Base-by-base conservation (phyloP, 2,329 filamentous ascomycete species). In the Aspergillus uvarum region DNA sequence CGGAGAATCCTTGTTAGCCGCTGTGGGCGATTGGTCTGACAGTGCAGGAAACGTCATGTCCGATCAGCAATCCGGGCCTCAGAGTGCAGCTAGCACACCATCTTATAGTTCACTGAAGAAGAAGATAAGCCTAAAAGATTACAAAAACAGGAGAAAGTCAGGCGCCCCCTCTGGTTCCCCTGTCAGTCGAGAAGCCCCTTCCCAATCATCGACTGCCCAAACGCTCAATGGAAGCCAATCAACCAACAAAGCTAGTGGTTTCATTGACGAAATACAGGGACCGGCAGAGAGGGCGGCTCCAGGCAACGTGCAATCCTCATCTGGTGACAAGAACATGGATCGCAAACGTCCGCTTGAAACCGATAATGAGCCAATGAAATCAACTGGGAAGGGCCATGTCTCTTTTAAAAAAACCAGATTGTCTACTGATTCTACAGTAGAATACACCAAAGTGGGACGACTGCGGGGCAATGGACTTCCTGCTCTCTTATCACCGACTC, bases 121-220 rank as follows among this genome's bases (percentile, higher is more conserved):
- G 77, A 87, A 86, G 72, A 87, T 88, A 62, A 86, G 78, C 57
- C 72, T 88, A 56, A 83, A 80, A 47, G 85, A 83, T 44, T 88
- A 87, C 73, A 87, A 85, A 72, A 83, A 80, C 61, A 85, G 85
- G 69, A 80, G 75, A 61, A 78, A 74, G 57, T 76, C 70, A 47
- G 72, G 69, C 10, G 60, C 72, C 11, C 14, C 38, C n/a, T 68
- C 66, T 19, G 62, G 68, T 5, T 67, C 67, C 16, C 68, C 72
- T 16, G 63, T 71, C 49, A 63, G 58, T 51, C 68, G 67, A 47
- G 67, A 72, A 57, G 49, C 56, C 35, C 35, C 53, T 42, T 61
- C 54, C 47, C 67, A 69, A 47, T 55, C 44, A 49, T 64, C 67
- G 31, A 59, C 61, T n/a, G 49, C 61, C 14, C 24, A 59, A 44